phyloP scores from a whole-genome alignment of 2,329 filamentous ascomycete species.

The Aspergillus sp. region DNA sequence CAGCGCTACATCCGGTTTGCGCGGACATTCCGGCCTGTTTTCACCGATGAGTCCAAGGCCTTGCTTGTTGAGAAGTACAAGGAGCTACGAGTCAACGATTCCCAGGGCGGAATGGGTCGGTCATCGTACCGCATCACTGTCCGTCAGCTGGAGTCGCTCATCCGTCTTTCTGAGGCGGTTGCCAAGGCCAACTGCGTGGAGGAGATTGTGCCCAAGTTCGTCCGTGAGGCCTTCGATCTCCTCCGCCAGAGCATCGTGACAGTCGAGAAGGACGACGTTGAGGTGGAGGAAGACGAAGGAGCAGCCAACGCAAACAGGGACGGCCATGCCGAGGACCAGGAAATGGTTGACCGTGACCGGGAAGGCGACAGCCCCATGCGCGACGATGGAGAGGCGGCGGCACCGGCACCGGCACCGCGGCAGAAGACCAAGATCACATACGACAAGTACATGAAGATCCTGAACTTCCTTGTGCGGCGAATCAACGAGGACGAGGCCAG shows the following conservation, averaged over 20 bases:
- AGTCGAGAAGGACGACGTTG: conserved; percentile 94
- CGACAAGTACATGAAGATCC: conserved; percentile 86
- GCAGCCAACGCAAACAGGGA: conserved; percentile 40
- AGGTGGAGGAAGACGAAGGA: conserved; percentile 75
- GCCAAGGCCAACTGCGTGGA: conserved; percentile 95
- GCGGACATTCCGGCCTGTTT: conserved; percentile 84
- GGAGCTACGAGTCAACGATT: conserved; percentile 84
- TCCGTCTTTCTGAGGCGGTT: conserved; percentile 92
- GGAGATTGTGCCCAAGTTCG: conserved; percentile 75
- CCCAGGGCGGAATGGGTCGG: conserved; percentile 83
- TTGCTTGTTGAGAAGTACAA: conserved; percentile 89
- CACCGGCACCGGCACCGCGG: conserved; percentile 28
- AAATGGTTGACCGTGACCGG: conserved; percentile 39
- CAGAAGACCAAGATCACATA: conserved; percentile 84
- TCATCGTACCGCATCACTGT: conserved; percentile 98
- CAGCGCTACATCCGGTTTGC: conserved; percentile 97
- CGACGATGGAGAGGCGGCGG: conserved; percentile 41
- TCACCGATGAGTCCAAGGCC: conserved; percentile 76
- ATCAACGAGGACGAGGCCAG: conserved; percentile 72
- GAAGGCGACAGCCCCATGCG: conserved; percentile 47
- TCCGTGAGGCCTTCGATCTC: conserved; percentile 84
- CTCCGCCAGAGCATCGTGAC: conserved; percentile 92
- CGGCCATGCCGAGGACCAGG: conserved; percentile 40
- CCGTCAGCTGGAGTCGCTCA: conserved; percentile 89
- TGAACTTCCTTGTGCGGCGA: conserved; percentile 73